phyloP scores from a whole-genome alignment of 805 yeast genomes.

The Wickerhamomyces pijperi region DNA sequence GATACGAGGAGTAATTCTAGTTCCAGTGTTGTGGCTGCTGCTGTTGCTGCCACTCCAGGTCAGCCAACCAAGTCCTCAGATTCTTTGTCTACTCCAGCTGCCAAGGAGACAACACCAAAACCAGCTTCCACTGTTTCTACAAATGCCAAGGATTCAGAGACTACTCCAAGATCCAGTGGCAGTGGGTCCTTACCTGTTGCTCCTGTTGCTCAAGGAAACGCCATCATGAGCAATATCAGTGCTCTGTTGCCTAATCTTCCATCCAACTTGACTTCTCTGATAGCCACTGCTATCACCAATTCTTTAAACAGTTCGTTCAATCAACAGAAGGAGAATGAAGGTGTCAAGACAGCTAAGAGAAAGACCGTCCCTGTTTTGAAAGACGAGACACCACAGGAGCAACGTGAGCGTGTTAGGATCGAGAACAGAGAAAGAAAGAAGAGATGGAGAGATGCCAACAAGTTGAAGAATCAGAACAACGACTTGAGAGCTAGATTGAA shows the following conservation, averaged over 20 bases:
- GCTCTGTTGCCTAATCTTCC: conserved; percentile 16
- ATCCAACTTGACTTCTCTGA: conserved; percentile 12
- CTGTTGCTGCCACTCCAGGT: no score
- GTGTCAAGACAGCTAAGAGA: conserved; percentile 7
- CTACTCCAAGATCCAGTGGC: no score
- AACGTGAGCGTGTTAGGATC: conserved; percentile 44
- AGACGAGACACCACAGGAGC: conserved; percentile 20
- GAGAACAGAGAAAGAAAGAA: conserved; percentile 73
- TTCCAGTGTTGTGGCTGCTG: no score
- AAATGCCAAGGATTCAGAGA: no score
- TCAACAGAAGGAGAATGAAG: conserved; percentile 3
- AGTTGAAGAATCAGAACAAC: conserved; percentile 74
- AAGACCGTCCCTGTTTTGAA: conserved; percentile 6
- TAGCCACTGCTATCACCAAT: conserved; percentile 16
- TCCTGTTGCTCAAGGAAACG: conserved; percentile 10
- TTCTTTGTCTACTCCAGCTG: no score
- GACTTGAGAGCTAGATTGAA: conserved; percentile 73
- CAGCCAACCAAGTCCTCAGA: no score
- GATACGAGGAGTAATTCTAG: no score
- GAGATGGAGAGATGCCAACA: conserved; percentile 74
- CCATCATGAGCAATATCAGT: conserved; percentile 13
- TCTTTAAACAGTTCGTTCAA: conserved; percentile 7
- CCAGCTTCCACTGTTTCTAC: neutral
- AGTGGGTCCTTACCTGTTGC: conserved; percentile 8
- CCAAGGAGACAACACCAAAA: no score